Base-by-base conservation (phyloP, 257 asterid genomes). In the Scutellaria galericulata region DNA sequence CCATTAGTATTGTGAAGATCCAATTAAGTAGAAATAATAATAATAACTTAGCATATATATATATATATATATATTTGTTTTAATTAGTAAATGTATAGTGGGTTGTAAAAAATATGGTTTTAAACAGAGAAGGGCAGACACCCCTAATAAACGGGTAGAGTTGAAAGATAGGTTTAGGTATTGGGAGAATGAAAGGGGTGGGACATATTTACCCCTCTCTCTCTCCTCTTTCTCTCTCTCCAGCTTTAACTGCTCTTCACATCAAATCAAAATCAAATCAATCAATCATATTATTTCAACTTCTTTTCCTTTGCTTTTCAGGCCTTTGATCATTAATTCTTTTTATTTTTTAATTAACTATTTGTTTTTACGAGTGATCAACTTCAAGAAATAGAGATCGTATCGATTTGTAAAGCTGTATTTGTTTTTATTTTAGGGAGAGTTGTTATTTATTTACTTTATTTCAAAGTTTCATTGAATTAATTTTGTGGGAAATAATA, bases 221-320 rank as follows among this genome's bases (percentile, higher is more conserved):
- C 58, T 20, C 50, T 57, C 78, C 78, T 45, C 55, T 35, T 69
- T 14, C 73, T 9, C 39, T 10, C 37, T 31, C 37, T 9, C 20
- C 83, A 81, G 89, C 89, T 84, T 87, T 84, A 75, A 77, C 88
- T 77, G 89, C 74, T 77, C 81, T 74, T 66, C 79, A 86, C 81
- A 88, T 83, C 88, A 81, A 84, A 84, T 82, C 83, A 76, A 75
- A 72, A 79, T 79, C 83, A 79, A 68, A 79, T 87, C 96, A 89
- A 82, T 86, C 92, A 81, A 84, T 85, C 88, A 75, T 40, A 74
- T 37, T 70, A 39, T 78, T 78, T 76, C 86, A 76, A 76, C 81
- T 77, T 84, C 73, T 73, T 75, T 71, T 61, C 35, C 82, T 78
- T 71, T 80, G 81, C 83, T 74, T 75, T 82, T 79, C 86, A 75